Base-by-base conservation (phyloP, 352 stramenopile species). In the Globisporangium nagaii region DNA sequence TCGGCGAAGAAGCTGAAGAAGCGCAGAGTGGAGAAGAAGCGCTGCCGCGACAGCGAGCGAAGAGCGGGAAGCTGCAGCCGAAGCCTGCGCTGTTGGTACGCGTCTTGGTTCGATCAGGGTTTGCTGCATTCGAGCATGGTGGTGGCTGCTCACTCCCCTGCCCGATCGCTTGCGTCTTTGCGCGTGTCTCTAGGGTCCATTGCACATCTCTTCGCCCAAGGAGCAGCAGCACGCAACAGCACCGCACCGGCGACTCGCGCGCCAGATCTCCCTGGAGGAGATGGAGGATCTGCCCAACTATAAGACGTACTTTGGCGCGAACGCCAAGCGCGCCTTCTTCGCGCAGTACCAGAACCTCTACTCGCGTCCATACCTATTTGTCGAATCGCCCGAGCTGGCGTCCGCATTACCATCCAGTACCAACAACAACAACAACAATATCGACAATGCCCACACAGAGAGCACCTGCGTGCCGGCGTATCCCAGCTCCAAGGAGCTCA, bases 281-380 rank as follows among this genome's bases (percentile, higher is more conserved):
- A 63, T 64, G 25, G 42, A 70, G 13, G 66, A 77, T 28, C 50
- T 80, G n/a, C 44, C 54, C 37, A 70, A 73, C 48, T 77, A 63
- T 19, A 69, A 79, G 20, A 57, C 60, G 19, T 92, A 92, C 63
- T 88, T 92, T 47, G 82, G 82, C 22, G 68, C 68, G 0, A 60
- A 48, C 1, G 79, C 82, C 17, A 82, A 79, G 40, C 46, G 66
- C 9, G 48, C 67, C 12, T 92, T 92, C 56, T 92, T 79, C 52
- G 62, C 63, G 6, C 66, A 77, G 53, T 92, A 92, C 60, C 69
- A 63, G 1, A 65, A 84, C 31, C 28, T 92, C 34, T 73, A 84
- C 44, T 76, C 70, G 0, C 72, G 78, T n/a, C 76, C 76, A 19
- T 88, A 86, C 55, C 50, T 90, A 22, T 90, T 86, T 32, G 66